Base-by-base conservation (phyloP, 75 land plant genomes). In the Selaginella moellendorffii region DNA sequence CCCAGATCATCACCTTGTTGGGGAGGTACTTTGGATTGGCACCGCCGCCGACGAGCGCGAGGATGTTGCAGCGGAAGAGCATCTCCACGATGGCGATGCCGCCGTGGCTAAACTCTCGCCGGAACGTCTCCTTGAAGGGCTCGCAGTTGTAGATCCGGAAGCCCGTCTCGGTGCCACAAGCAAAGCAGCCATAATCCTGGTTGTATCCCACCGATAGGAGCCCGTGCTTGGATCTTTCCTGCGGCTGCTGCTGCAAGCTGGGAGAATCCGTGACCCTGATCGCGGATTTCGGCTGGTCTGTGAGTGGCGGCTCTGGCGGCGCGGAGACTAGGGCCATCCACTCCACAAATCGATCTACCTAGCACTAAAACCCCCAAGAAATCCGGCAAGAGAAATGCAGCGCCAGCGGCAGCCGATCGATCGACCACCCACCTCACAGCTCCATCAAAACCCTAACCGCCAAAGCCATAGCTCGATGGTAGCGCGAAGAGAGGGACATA, bases 1-100 rank as follows among this genome's bases (percentile, higher is more conserved):
- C 87, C 87, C 87, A 84, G 9, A 84, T 82, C 85, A 84, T 84
- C 12, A 84, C 88, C 69, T 82, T 82, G 54, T 82, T 79, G 23
- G 71, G 61, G 21, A 85, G 78, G 53, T 83, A 85, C 54, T 72
- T 70, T 20, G 85, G 85, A 1, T 64, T 54, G 42, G 74, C 26
- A 0, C 86, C 88, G 5, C 86, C 86, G 18, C 88, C 88, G 0
- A 85, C 88, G 0, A 85, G 63, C 1, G 86, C 86, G 28, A 80
- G 28, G 8, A 85, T 74, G 58, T 83, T 83, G 72, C 83, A 36
- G 1, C 68, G 25, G 61, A 66, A 66, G 2, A 66, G 58, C 62
- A 66, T 26, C 73, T 85, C 86, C 31, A 83, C 88, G 0, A 69
- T 53, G 17, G 42, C 72, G 22, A 70, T 70, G 17, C 74, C 74